These are phyloP conservation scores for Fusarium ramigenum DNA, from an alignment of 2,329 filamentous ascomycete genomes.

Conservation along the genomic window DNA sequence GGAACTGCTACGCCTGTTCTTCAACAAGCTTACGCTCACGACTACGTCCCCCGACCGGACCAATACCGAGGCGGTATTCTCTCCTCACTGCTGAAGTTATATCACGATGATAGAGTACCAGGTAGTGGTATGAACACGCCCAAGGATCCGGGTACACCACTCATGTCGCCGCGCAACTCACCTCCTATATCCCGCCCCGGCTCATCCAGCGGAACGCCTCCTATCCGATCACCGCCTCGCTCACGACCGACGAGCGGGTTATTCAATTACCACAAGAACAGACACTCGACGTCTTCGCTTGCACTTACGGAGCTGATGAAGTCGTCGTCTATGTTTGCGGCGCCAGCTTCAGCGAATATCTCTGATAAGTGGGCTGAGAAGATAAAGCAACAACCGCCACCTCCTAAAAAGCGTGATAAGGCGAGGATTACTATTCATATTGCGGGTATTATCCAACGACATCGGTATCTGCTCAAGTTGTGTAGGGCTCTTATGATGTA, in stretches of 20 bases:
- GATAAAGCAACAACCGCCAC: slow-evolving; percentile 50
- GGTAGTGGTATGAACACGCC: slow-evolving; percentile 56
- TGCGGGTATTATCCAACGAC: slow-evolving; percentile 76
- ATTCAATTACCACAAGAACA: slow-evolving; percentile 54
- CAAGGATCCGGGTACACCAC: slow-evolving; percentile 49
- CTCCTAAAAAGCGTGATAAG: slow-evolving; percentile 50
- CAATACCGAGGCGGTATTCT: slow-evolving; percentile 79
- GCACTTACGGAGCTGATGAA: slow-evolving; percentile 63
- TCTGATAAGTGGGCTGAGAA: slow-evolving; percentile 57
- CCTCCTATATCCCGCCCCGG: slow-evolving; percentile 53
- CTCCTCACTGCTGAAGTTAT: slow-evolving; percentile 76
- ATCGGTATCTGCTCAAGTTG: slow-evolving; percentile 84
- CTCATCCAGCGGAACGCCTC: slow-evolving; percentile 48
- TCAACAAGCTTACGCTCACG: slow-evolving; percentile 60
- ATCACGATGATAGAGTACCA: slow-evolving; percentile 60
- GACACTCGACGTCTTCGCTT: slow-evolving; percentile 54
- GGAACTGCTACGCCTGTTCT: slow-evolving; percentile 51
- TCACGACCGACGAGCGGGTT: slow-evolving; percentile 52
- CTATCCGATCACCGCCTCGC: slow-evolving; percentile 42
- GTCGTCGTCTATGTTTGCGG: slow-evolving; percentile 62
- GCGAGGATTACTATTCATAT: slow-evolving; percentile 66
- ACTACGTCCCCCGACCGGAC: slow-evolving; percentile 72
- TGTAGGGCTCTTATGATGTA: slow-evolving; percentile 90
- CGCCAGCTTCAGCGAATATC: slow-evolving; percentile 56
- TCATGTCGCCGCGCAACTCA: slow-evolving; percentile 54